A percentile compares a stretch with the other conserved stretches of the same genome.
Conservation (phyloP, 768 basidiomycete genomes). For the Crepidotus variabilis region DNA sequence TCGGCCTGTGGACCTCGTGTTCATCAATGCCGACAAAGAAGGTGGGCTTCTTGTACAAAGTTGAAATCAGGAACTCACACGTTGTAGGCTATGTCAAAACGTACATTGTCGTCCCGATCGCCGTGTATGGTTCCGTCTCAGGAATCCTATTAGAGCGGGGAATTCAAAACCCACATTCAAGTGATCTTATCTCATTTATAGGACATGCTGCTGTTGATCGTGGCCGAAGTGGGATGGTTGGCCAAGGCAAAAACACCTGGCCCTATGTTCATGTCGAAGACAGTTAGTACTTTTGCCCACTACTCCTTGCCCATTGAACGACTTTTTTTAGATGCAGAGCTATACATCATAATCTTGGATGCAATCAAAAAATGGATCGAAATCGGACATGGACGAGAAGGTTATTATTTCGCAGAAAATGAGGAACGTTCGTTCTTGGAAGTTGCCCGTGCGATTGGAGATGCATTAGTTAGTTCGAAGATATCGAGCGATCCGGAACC, state of each 20-base stretch:
- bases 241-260: conserved; percentile 56
- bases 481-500: too few relatives aligned
- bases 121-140: conserved; percentile 52
- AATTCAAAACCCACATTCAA: background rate
- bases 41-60: conserved; percentile 24
- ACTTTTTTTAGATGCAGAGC: conserved; percentile 28
- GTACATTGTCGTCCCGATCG: conserved; percentile 49
- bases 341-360: conserved; percentile 43
- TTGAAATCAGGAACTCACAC: background rate
- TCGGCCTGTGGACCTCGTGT: conserved; percentile 42
- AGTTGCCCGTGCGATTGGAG: conserved; percentile 34
- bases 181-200: background rate
- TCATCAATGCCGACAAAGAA: conserved; percentile 44
- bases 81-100: conserved; percentile 43
- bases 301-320: too few relatives aligned
- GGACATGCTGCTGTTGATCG: conserved; percentile 38
- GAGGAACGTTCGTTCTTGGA: conserved; percentile 44
- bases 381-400: conserved; percentile 43
- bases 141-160: conserved; percentile 40
- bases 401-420: conserved; percentile 52
- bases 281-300: conserved; percentile 25
- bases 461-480: too few relatives aligned
- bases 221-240: conserved; percentile 49
- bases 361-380: conserved; percentile 24
- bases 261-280: conserved; percentile 51